Evolutionary conservation across 1,284 basidiomycete species (phyloP).

Genomic region (Wolfiporia cocos): DNA sequence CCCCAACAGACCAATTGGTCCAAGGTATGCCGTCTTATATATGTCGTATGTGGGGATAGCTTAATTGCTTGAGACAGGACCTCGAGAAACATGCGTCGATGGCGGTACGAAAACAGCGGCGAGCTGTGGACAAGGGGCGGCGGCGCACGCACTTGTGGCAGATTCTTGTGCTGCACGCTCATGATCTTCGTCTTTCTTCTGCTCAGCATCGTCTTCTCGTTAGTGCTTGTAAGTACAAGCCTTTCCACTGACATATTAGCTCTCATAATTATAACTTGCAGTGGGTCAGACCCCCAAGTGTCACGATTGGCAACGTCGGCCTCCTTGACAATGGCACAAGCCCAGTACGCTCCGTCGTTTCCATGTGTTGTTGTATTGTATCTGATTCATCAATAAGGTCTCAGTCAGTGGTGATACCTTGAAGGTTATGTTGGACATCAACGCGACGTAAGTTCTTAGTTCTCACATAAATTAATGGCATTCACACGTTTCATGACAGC

Average conservation of each 20-base stretch:
- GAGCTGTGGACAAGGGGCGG: constrained; percentile 60
- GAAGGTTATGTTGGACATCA: constrained; percentile 58
- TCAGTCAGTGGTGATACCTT: constrained; percentile 37
- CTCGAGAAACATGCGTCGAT: constrained; percentile 27
- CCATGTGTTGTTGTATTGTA: constrained; percentile 6
- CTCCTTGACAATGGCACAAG: constrained; percentile 28
- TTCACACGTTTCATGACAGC: constrained; percentile 42
- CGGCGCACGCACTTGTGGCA: constrained; percentile 46
- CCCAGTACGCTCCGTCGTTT: constrained; percentile 22
- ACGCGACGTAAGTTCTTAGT: constrained; percentile 42
- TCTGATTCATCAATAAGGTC: constrained; percentile 13
- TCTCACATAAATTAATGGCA: no score
- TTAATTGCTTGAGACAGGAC: constrained; percentile 12
- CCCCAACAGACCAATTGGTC: constrained; percentile 11
- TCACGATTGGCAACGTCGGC: constrained; percentile 53
- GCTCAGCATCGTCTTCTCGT: constrained; percentile 63
- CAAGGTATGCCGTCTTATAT: constrained; percentile 10
- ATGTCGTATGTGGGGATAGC: background rate
- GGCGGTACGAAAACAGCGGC: constrained; percentile 51
- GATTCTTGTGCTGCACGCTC: constrained; percentile 68
- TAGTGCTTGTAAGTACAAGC: constrained; percentile 56
- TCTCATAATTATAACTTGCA: constrained; percentile 22
- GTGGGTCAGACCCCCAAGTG: constrained; percentile 78
- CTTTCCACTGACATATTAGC: background rate
- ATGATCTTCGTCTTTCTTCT: constrained; percentile 60